Evolutionary conservation across 176 grass and related monocot species (phyloP).

Genomic region (Neostapfia colusana): DNA sequence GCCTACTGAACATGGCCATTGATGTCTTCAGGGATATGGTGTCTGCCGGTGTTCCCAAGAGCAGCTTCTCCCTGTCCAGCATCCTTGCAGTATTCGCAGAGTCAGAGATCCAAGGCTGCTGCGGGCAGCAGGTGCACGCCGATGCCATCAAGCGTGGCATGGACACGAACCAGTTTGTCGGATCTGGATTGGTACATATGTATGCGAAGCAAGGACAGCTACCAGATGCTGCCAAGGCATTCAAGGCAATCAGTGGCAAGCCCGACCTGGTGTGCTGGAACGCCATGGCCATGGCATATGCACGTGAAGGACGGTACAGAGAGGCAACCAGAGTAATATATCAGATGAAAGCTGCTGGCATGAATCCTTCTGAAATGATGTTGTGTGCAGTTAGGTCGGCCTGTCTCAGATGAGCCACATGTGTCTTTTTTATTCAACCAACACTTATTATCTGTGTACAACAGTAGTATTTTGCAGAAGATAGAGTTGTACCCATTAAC

Average conservation of each 20-base stretch:
- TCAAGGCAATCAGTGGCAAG: constrained; percentile 36
- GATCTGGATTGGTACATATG: constrained; percentile 70
- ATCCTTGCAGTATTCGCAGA: constrained; percentile 58
- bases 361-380: constrained; percentile 43
- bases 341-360: constrained; percentile 65
- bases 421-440: neutral
- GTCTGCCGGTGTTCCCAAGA: constrained; percentile 47
- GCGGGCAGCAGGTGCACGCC: constrained; percentile 66
- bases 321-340: constrained; percentile 65
- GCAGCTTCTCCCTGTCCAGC: constrained; percentile 53
- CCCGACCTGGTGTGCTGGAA: constrained; percentile 66
- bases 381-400: constrained; percentile 46
- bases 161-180: constrained; percentile 57
- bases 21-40: constrained; percentile 64
- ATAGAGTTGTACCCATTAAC: neutral
- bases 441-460: neutral
- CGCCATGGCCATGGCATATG: constrained; percentile 60
- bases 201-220: constrained; percentile 61
- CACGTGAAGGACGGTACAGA: constrained; percentile 42
- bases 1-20: constrained; percentile 56
- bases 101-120: constrained; percentile 32
- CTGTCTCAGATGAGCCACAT: constrained; percentile 31
- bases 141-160: constrained; percentile 63
- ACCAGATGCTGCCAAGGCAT: constrained; percentile 54
- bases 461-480: neutral